Conservation (phyloP, 176 grass and related monocot species). For the Pontederia paniculata region DNA sequence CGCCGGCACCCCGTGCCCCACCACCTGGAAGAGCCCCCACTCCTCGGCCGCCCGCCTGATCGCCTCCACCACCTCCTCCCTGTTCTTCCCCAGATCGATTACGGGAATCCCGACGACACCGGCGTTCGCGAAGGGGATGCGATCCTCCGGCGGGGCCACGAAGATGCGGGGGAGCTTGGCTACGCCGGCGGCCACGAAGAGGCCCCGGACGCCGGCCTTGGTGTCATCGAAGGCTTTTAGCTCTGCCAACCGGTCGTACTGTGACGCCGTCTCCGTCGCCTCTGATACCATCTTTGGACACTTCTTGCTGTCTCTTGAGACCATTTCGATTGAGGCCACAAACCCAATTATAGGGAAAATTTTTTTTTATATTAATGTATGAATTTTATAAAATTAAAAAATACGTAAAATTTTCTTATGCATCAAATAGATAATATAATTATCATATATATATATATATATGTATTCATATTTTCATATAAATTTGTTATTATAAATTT, state of each 20-base stretch:
- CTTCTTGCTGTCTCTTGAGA: no score
- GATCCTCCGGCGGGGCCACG: slow-evolving; percentile 11
- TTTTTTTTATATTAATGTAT: no score
- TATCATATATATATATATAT: no score
- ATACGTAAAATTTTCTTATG: no score
- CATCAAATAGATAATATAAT: no score
- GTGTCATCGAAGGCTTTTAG: slow-evolving; percentile 24
- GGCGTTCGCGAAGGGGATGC: background rate
- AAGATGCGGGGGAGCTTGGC: slow-evolving; percentile 24
- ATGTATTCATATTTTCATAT: no score
- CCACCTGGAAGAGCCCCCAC: slow-evolving; percentile 63
- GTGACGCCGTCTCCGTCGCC: background rate
- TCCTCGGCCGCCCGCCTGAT: slow-evolving; percentile 16
- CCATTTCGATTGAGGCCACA: no score
- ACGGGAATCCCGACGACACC: slow-evolving; percentile 16
- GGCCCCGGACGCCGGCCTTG: slow-evolving; percentile 22
- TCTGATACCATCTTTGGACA: no score
- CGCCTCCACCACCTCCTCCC: background rate
- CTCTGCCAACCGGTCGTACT: background rate
- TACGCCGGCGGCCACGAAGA: slow-evolving; percentile 23
- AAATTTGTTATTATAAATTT: no score
- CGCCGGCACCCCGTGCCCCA: slow-evolving; percentile 26
- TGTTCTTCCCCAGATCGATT: slow-evolving; percentile 23
- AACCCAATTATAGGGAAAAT: no score
- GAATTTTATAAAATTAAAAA: no score